Percentiles rank a stretch among this genome's conserved stretches.
Conservation (phyloP, 805 yeast species). For the Saccharomycopsis fibuligera region DNA sequence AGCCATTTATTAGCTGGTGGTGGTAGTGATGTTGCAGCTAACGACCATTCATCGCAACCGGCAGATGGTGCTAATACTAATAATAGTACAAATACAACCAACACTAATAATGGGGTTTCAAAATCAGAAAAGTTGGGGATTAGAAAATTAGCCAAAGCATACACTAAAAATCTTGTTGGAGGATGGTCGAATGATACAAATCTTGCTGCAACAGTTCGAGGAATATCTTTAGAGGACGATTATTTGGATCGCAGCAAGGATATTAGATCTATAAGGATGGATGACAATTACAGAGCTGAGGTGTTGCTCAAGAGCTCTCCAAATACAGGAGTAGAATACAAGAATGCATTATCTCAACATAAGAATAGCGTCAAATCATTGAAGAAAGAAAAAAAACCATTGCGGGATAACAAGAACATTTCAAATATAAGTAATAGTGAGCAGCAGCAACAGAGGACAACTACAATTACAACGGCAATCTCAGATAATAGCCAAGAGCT, state of each 20-base stretch:
- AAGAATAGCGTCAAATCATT: not conserved
- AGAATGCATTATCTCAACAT: not conserved
- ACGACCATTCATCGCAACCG: too few species aligned
- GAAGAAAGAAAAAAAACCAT: constrained; percentile 3
- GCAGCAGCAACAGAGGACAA: not conserved
- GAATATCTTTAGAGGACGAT: not conserved
- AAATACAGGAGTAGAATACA: not conserved
- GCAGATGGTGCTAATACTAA: not conserved
- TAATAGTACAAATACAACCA: not conserved
- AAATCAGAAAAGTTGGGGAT: constrained; percentile 19
- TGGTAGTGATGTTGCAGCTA: not conserved
- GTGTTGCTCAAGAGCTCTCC: not conserved
- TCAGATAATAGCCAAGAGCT: constrained; percentile 23
- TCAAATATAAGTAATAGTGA: constrained; percentile 2
- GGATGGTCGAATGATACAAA: constrained; percentile 9
- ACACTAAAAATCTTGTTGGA: constrained; percentile 15
- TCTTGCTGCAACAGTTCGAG: not conserved
- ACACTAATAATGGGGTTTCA: too few species aligned
- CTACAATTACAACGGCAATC: too few species aligned
- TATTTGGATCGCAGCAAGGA: not conserved
- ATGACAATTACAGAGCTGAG: not conserved
- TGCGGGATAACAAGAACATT: constrained; percentile 9
- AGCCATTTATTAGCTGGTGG: not conserved
- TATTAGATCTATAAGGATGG: not conserved
- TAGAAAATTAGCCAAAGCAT: constrained; percentile 21